These are phyloP conservation scores for Globisporangium acanthophoron DNA, from an alignment of 352 stramenopile genomes.

Conservation along the genomic window DNA sequence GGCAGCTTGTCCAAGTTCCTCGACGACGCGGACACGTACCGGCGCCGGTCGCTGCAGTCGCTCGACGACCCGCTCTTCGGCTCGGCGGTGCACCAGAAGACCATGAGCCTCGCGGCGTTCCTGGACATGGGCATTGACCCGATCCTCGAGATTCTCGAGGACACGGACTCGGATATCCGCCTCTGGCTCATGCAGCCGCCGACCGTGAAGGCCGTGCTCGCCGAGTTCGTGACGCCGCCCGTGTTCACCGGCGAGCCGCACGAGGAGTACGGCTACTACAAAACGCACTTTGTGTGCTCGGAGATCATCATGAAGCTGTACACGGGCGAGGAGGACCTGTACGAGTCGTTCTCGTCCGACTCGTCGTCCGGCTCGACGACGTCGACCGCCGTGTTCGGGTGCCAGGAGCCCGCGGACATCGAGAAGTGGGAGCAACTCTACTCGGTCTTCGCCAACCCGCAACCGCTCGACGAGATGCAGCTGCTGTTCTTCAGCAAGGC, in stretches of 20 bases:
- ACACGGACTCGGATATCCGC: conserved; percentile 80
- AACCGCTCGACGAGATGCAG: conserved; percentile 83
- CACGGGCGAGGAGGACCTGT: conserved; percentile 83
- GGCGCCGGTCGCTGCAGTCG: conserved; percentile 65
- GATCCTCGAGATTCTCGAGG: conserved; percentile 81
- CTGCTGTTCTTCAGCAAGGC: conserved; percentile 85
- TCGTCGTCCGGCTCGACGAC: conserved; percentile 67
- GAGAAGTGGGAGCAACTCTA: conserved; percentile 81
- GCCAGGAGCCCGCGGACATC: conserved; percentile 64
- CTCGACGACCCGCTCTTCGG: conserved; percentile 55
- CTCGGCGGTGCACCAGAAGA: conserved; percentile 44
- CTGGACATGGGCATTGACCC: conserved; percentile 82
- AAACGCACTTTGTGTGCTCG: conserved; percentile 84
- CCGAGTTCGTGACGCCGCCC: conserved; percentile 75
- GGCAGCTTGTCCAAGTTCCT: conserved; percentile 79
- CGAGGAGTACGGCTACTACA: conserved; percentile 88
- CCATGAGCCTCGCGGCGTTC: conserved; percentile 60
- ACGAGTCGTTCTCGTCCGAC: conserved; percentile 85
- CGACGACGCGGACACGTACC: conserved; percentile 67
- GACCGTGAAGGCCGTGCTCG: conserved; percentile 71
- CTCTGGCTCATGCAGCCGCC: conserved; percentile 78
- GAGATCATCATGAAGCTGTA: conserved; percentile 91
- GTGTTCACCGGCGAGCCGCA: conserved; percentile 69
- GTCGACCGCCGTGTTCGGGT: conserved; percentile 71
- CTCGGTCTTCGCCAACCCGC: conserved; percentile 71